Conservation (phyloP, 169 alveolate genomes). For the Cryptosporidium viatorum region DNA sequence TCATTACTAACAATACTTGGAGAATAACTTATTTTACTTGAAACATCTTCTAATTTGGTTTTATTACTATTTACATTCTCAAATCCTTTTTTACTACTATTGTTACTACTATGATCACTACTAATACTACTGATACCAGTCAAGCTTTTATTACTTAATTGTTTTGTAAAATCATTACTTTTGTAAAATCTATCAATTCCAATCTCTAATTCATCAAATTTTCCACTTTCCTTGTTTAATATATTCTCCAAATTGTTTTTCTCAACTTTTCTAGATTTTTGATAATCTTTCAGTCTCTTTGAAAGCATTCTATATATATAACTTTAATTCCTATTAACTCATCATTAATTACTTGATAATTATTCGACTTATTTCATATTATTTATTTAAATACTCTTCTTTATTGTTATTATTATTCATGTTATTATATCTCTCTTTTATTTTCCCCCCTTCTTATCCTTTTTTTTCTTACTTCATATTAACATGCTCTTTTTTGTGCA, state of each 20-base stretch:
- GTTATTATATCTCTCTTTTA: background rate
- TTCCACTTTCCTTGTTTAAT: background rate
- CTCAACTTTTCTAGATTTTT: background rate
- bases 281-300: slow-evolving; percentile 28
- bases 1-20: background rate
- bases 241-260: background rate
- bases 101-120: background rate
- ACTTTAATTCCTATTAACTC: background rate
- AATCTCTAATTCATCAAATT: background rate
- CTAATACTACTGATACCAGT: background rate
- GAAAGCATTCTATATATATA: background rate
- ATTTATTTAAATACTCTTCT: background rate
- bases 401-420: background rate
- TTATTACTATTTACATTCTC: background rate
- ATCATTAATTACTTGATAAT: background rate
- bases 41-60: background rate
- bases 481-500: slow-evolving; percentile 39
- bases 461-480: background rate
- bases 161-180: too few species aligned
- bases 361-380: background rate
- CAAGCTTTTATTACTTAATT: background rate
- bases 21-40: background rate
- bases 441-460: background rate
- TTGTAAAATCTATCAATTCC: background rate
- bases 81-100: background rate